Percentiles rank a stretch among this genome's conserved stretches.
These are phyloP conservation scores for Trypanosomatidae sp. DNA, from an alignment of 208 protist genomes.

Conservation along the genomic window DNA sequence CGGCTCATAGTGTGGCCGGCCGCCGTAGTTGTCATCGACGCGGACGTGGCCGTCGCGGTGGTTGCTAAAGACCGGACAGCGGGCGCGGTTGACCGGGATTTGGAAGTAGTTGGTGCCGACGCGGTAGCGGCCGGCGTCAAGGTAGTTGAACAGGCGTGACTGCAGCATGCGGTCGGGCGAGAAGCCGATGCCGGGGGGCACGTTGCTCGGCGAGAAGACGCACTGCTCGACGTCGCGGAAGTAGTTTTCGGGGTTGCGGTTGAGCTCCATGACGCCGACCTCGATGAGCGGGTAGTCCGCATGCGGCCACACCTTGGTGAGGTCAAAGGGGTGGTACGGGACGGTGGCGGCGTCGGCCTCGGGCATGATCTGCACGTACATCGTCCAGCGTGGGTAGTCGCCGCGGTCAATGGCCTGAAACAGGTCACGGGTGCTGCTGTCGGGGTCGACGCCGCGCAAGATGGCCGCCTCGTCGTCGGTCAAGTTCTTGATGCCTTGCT, in stretches of 20 bases:
- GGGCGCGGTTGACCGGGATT: constrained; percentile 53
- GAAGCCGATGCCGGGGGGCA: constrained; percentile 68
- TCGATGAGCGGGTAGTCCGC: constrained; percentile 38
- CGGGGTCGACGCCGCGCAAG: constrained; percentile 25
- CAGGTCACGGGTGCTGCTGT: constrained; percentile 48
- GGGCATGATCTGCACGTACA: constrained; percentile 55
- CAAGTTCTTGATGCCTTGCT: constrained; percentile 43
- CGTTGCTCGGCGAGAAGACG: constrained; percentile 43
- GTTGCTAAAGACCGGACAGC: constrained; percentile 10
- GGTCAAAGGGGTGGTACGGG: constrained; percentile 48
- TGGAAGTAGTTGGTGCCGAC: constrained; percentile 50
- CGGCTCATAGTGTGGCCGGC: constrained; percentile 36
- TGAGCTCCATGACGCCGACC: constrained; percentile 56
- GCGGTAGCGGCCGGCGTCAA: constrained; percentile 61
- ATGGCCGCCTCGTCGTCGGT: constrained; percentile 50
- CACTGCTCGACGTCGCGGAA: constrained; percentile 71
- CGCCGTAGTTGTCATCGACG: constrained; percentile 16
- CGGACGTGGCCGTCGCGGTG: constrained; percentile 39
- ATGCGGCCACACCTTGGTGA: constrained; percentile 70
- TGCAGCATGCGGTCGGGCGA: constrained; percentile 62
- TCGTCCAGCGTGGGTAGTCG: constrained; percentile 33
- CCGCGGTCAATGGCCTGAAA: constrained; percentile 46
- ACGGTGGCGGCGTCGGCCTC: constrained; percentile 26
- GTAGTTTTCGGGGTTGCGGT: constrained; percentile 78
- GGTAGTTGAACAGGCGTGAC: constrained; percentile 59